phyloP scores from a whole-genome alignment of 2,329 filamentous ascomycete species.

The Penicillium sp. region DNA sequence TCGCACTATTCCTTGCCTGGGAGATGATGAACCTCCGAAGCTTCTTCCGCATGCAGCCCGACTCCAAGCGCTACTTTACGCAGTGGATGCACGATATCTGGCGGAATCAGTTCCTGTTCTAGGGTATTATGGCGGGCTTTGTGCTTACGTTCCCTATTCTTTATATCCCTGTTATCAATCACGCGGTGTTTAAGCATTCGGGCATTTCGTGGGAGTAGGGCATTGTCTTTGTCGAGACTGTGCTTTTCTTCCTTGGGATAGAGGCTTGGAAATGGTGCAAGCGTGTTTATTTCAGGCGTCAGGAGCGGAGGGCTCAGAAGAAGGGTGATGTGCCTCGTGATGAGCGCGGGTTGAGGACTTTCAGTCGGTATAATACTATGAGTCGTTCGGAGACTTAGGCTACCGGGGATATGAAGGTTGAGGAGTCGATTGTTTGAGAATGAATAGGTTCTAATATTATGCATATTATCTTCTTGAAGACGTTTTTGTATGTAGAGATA shows the following conservation, averaged over 20 bases:
- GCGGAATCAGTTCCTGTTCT: slow-evolving; percentile 69
- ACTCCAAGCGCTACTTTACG: slow-evolving; percentile 55
- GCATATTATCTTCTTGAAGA: neutral
- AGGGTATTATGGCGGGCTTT: slow-evolving; percentile 55
- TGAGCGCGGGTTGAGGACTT: slow-evolving; percentile 20
- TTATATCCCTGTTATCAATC: slow-evolving; percentile 65
- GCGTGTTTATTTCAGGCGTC: slow-evolving; percentile 49
- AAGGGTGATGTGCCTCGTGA: slow-evolving; percentile 3
- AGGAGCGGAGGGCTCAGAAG: slow-evolving; percentile 12
- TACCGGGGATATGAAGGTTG: slow-evolving; percentile 24
- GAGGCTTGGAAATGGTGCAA: slow-evolving; percentile 66
- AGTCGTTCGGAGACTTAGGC: slow-evolving; percentile 29
- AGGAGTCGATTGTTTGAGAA: slow-evolving; percentile 27
- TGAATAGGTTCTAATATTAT: neutral
- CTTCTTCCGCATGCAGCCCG: slow-evolving; percentile 69
- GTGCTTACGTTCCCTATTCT: slow-evolving; percentile 55
- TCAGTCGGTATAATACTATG: slow-evolving; percentile 33
- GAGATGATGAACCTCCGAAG: slow-evolving; percentile 69
- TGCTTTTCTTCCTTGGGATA: slow-evolving; percentile 59
- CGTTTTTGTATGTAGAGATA: too few relatives aligned
- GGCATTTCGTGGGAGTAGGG: slow-evolving; percentile 66
- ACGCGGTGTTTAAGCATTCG: slow-evolving; percentile 60
- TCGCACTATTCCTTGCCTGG: slow-evolving; percentile 71
- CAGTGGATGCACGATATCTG: slow-evolving; percentile 65
- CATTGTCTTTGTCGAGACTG: slow-evolving; percentile 57